A percentile compares a stretch with the other conserved stretches of the same genome.
Conservation (phyloP, 441 rosid species). For the Breynia disticha region DNA sequence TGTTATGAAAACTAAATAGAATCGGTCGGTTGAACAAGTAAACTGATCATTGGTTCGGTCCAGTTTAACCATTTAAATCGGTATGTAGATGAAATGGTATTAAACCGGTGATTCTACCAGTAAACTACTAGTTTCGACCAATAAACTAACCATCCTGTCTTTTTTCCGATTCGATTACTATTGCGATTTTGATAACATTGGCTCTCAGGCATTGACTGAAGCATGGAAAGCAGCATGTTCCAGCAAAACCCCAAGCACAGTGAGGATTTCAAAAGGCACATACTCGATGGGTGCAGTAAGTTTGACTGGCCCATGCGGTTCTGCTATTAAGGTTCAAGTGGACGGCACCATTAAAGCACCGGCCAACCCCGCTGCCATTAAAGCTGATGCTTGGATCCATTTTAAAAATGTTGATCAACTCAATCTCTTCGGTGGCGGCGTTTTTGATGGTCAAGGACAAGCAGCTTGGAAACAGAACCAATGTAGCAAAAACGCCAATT, state of each 20-base stretch:
- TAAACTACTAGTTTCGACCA: too few species aligned
- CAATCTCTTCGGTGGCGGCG: conserved; percentile 37
- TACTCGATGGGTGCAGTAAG: conserved; percentile 18
- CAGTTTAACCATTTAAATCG: too few species aligned
- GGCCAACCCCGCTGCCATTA: conserved; percentile 6
- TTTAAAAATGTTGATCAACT: conserved; percentile 26
- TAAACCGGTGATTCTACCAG: too few species aligned
- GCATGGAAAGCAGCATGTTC: conserved; percentile 47
- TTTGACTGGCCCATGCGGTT: conserved; percentile 43
- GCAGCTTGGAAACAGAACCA: conserved; percentile 27
- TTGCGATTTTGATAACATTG: too few species aligned
- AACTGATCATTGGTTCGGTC: too few species aligned
- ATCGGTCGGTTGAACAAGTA: too few species aligned
- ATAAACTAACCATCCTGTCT: too few species aligned
- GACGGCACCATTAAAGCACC: conserved; percentile 38
- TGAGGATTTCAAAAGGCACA: conserved; percentile 35
- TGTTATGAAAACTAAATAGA: too few species aligned
- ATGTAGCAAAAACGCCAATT: conserved; percentile 17
- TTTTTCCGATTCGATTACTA: too few species aligned
- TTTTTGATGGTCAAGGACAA: conserved; percentile 53
- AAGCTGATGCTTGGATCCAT: conserved; percentile 29
- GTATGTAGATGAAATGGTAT: too few species aligned
- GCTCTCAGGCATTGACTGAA: conserved; percentile 23
- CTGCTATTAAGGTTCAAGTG: conserved; percentile 24
- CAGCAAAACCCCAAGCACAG: conserved; percentile 16